Evolutionary conservation across 257 asterid genomes (phyloP).

Genomic region (Buddleja alternifolia): DNA sequence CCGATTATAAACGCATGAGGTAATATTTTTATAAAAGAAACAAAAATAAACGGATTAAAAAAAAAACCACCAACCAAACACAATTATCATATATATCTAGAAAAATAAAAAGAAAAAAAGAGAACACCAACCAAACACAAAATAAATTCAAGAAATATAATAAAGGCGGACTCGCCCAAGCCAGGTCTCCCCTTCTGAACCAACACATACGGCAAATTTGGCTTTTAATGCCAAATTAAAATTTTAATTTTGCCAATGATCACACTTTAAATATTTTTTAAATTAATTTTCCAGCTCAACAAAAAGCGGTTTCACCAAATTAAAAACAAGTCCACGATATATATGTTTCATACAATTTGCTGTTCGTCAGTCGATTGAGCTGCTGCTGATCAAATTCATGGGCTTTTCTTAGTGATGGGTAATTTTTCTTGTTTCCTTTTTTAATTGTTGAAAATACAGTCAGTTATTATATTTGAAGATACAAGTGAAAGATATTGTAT

Average conservation of each 20-base stretch:
- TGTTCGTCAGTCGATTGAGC: constrained; percentile 22
- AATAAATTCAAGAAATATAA: background rate
- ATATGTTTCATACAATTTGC: constrained; percentile 1
- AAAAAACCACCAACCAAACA: no score
- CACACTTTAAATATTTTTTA: background rate
- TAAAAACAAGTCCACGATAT: constrained; percentile 28
- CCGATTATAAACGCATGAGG: no score
- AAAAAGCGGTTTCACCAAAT: constrained; percentile 28
- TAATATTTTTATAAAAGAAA: no score
- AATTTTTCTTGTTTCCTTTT: background rate
- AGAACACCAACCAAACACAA: background rate
- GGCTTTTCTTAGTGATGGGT: constrained; percentile 34
- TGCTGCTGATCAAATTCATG: constrained; percentile 29
- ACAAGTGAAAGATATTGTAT: background rate
- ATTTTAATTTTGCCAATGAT: background rate
- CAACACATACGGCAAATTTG: constrained; percentile 41
- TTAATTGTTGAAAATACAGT: background rate
- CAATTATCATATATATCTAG: no score
- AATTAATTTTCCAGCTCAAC: constrained; percentile 10
- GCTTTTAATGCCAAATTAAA: constrained; percentile 22
- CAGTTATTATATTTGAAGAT: background rate
- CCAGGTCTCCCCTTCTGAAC: constrained; percentile 10
- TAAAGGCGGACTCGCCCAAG: constrained; percentile 36
- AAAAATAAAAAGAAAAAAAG: background rate
- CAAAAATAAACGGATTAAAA: no score